These are phyloP conservation scores for Podospora comata DNA, from an alignment of 495 filamentous ascomycete genomes.

Conservation along the genomic window DNA sequence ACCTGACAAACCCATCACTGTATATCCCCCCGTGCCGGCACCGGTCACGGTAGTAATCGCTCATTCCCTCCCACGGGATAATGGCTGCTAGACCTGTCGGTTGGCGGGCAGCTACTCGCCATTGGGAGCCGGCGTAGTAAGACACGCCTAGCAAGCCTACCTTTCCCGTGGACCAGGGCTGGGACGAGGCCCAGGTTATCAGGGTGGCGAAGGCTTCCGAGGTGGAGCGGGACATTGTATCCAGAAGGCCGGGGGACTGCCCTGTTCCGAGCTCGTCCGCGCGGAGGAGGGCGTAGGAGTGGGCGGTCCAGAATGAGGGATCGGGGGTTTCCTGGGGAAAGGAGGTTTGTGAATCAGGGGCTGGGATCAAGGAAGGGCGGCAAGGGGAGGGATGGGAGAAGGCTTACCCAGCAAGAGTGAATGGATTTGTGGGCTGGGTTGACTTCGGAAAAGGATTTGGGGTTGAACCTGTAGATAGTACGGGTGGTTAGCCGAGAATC, in stretches of 20 bases:
- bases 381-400: too few relatives aligned
- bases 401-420: conserved; percentile 53
- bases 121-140: conserved; percentile 61
- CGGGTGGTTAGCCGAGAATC: background rate
- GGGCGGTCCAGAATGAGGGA: conserved; percentile 58
- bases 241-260: conserved; percentile 55
- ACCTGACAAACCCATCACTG: conserved; percentile 58
- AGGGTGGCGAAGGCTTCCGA: conserved; percentile 59
- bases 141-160: conserved; percentile 60
- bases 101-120: conserved; percentile 59
- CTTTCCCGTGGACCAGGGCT: conserved; percentile 59
- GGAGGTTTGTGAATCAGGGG: too few relatives aligned
- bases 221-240: conserved; percentile 59
- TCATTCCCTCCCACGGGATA: conserved; percentile 69
- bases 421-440: conserved; percentile 46
- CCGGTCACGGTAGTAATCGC: conserved; percentile 61
- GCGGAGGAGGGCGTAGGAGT: conserved; percentile 59
- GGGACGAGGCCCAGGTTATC: conserved; percentile 62
- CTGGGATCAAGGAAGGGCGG: too few relatives aligned
- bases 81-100: conserved; percentile 59
- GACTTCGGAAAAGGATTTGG: conserved; percentile 41
- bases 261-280: conserved; percentile 59
- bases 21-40: conserved; percentile 65
- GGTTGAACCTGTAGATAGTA: conserved; percentile 39
- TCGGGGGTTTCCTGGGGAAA: conserved; percentile 52